phyloP scores from a whole-genome alignment of 495 filamentous ascomycete species.

The Xylaria scruposa region DNA sequence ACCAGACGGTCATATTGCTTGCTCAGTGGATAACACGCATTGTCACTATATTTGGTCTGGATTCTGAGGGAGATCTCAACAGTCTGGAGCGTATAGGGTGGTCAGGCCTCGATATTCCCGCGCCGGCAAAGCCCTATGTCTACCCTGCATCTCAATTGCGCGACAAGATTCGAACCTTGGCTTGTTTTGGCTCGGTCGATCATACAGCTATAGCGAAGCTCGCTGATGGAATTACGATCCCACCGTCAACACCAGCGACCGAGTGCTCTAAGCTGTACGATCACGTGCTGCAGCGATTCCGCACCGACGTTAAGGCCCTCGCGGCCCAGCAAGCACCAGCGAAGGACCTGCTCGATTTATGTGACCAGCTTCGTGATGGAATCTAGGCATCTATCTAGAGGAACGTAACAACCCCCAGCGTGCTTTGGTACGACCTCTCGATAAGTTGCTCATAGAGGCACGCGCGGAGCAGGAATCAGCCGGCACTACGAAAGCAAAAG shows the following conservation, averaged over 20 bases:
- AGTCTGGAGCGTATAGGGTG: slow-evolving; percentile 68
- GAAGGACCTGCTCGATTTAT: slow-evolving; percentile 64
- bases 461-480: slow-evolving; percentile 62
- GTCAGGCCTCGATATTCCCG: slow-evolving; percentile 66
- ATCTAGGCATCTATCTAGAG: slow-evolving; percentile 75
- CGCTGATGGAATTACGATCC: slow-evolving; percentile 28
- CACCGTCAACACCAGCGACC: slow-evolving; percentile 25
- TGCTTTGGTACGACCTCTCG: slow-evolving; percentile 68
- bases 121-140: slow-evolving; percentile 58
- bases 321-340: slow-evolving; percentile 49
- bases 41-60: slow-evolving; percentile 74
- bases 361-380: slow-evolving; percentile 71
- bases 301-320: slow-evolving; percentile 41
- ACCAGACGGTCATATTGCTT: slow-evolving; percentile 51
- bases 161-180: slow-evolving; percentile 62
- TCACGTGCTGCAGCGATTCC: slow-evolving; percentile 35
- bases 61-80: slow-evolving; percentile 53
- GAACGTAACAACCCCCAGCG: slow-evolving; percentile 61
- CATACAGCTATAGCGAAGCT: slow-evolving; percentile 33
- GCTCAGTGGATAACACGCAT: slow-evolving; percentile 73
- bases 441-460: slow-evolving; percentile 64
- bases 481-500: slow-evolving; percentile 47
- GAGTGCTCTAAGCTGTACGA: slow-evolving; percentile 30
- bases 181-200: slow-evolving; percentile 41
- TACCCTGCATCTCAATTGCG: slow-evolving; percentile 63